A percentile compares a stretch with the other conserved stretches of the same genome.
These are phyloP conservation scores for Byssothecium circinans DNA, from an alignment of 2,329 filamentous ascomycete species.

Conservation along the genomic window DNA sequence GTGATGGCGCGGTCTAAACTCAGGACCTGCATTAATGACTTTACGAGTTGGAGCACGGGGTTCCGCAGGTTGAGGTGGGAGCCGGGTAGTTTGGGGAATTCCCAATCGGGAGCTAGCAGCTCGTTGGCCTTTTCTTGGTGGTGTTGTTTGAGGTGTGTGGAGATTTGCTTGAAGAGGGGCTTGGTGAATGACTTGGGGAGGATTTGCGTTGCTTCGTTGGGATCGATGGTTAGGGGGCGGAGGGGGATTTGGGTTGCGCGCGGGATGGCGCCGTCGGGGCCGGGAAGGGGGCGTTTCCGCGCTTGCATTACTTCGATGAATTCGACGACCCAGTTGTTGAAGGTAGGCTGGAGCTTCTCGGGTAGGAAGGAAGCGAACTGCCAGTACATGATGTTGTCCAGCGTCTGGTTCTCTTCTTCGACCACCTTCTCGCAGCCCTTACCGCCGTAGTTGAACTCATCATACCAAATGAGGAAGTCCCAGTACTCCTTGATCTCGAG, in stretches of 20 bases:
- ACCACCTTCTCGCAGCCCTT: conserved; percentile 84
- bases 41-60: conserved; percentile 86
- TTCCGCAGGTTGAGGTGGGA: conserved; percentile 65
- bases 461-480: conserved; percentile 99
- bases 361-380: conserved; percentile 92
- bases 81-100: conserved; percentile 78
- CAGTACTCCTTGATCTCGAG: conserved; percentile 98
- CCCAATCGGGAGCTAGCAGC: conserved; percentile 83
- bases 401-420: conserved; percentile 72
- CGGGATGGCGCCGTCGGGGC: conserved; percentile 54
- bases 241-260: conserved; percentile 64
- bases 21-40: conserved; percentile 88
- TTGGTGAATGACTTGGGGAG: conserved; percentile 84
- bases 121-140: conserved; percentile 87
- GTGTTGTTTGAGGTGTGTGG: conserved; percentile 77
- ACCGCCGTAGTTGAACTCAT: conserved; percentile 98
- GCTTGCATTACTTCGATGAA: conserved; percentile 94
- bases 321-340: conserved; percentile 90
- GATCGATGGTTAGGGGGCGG: conserved; percentile 55
- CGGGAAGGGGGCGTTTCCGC: conserved; percentile 64
- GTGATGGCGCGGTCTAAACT: conserved; percentile 88
- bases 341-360: conserved; percentile 74
- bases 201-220: conserved; percentile 64
- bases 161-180: conserved; percentile 86
- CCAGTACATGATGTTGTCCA: conserved; percentile 98